These are phyloP conservation scores for Suillus subaureus DNA, from an alignment of 768 basidiomycete genomes.

Conservation along the genomic window DNA sequence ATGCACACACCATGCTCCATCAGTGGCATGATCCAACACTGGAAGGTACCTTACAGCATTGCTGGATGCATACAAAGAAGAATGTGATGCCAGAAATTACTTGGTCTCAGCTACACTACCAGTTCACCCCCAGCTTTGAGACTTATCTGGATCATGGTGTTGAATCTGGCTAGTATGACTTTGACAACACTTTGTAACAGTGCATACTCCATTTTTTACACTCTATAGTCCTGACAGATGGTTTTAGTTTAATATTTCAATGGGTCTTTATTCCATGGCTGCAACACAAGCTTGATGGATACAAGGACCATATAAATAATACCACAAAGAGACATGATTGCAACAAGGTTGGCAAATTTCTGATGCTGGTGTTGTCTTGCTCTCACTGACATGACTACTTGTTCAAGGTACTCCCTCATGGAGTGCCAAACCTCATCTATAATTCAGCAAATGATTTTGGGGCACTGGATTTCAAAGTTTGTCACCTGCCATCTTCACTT, in stretches of 20 bases:
- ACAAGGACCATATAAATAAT: slow-evolving; percentile 7
- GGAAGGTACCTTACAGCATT: slow-evolving; percentile 41
- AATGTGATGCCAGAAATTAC: slow-evolving; percentile 30
- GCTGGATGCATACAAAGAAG: slow-evolving; percentile 34
- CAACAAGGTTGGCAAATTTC: background rate
- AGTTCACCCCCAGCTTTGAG: slow-evolving; percentile 19
- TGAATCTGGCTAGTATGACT: slow-evolving; percentile 30
- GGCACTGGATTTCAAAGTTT: slow-evolving; percentile 38
- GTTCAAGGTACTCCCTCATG: slow-evolving; percentile 35
- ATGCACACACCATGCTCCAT: slow-evolving; percentile 40
- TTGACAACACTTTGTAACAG: slow-evolving; percentile 24
- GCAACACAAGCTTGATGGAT: slow-evolving; percentile 5
- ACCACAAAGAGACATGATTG: slow-evolving; percentile 3
- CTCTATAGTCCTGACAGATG: background rate
- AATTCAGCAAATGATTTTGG: slow-evolving; percentile 30
- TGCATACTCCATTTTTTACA: slow-evolving; percentile 8
- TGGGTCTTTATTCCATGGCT: slow-evolving; percentile 33
- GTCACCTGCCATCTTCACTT: background rate
- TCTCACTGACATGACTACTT: background rate
- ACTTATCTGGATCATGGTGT: slow-evolving; percentile 29
- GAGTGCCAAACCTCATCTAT: slow-evolving; percentile 39
- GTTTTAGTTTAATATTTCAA: slow-evolving; percentile 25
- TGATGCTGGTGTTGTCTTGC: background rate
- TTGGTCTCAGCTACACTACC: slow-evolving; percentile 17
- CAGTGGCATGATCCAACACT: slow-evolving; percentile 43